Conservation (phyloP, 371 early-diverging fungal genomes). For the Hamiltosporidium tvaerminnensis region DNA sequence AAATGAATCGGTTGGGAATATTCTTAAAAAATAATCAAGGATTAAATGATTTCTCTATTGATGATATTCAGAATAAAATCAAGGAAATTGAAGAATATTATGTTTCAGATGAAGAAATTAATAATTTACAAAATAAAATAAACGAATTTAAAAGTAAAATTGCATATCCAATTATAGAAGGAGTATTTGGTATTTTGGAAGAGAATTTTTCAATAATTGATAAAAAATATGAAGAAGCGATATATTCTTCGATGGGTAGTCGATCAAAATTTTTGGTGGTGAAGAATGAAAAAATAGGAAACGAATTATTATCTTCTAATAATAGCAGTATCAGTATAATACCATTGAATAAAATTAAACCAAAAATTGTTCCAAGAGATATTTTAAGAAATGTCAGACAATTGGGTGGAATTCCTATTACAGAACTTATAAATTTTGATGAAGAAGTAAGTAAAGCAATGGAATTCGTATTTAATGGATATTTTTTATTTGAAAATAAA, state of each 20-base stretch:
- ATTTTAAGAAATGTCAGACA: conserved; percentile 55
- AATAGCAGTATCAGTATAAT: conserved; percentile 74
- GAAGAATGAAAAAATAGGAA: conserved; percentile 67
- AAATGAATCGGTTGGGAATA: neutral
- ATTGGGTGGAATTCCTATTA: conserved; percentile 56
- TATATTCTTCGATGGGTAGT: conserved; percentile 41
- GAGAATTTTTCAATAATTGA: conserved; percentile 45
- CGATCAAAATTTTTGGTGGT: conserved; percentile 59
- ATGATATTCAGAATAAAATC: neutral
- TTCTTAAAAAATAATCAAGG: too few species aligned
- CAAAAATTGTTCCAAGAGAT: conserved; percentile 10
- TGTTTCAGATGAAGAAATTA: neutral
- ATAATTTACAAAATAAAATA: neutral
- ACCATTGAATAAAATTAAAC: conserved; percentile 76
- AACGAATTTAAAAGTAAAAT: conserved; percentile 7
- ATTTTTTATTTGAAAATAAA: conserved; percentile 58
- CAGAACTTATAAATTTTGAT: conserved; percentile 65
- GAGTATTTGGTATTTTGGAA: conserved; percentile 53
- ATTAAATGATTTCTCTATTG: neutral
- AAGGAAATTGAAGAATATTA: neutral
- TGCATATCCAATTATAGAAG: conserved; percentile 49
- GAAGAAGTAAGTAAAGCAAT: conserved; percentile 59
- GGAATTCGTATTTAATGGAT: conserved; percentile 78
- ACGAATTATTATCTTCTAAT: conserved; percentile 64
- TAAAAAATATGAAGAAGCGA: conserved; percentile 53